These are phyloP conservation scores for Aspergillus avenaceus DNA, from an alignment of 495 filamentous ascomycete genomes.

Conservation along the genomic window DNA sequence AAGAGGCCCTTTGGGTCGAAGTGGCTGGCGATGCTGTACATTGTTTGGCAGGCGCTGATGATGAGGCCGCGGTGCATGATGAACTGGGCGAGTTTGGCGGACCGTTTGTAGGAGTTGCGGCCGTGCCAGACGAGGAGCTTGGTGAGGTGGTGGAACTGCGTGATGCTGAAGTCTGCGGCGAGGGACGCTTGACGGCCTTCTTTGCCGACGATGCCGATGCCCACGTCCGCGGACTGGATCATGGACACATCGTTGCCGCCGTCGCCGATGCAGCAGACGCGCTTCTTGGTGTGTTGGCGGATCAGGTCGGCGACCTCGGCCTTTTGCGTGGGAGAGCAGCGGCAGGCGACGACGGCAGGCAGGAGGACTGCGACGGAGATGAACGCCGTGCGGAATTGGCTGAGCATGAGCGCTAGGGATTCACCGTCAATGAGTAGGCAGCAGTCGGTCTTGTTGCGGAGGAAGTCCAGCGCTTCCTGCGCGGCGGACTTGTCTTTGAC, in stretches of 20 bases:
- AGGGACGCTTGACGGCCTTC: conserved; percentile 93
- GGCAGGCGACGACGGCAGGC: conserved; percentile 91
- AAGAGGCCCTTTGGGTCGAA: conserved; percentile 95
- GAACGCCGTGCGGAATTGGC: conserved; percentile 76
- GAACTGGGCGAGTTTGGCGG: conserved; percentile 93
- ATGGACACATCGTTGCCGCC: conserved; percentile 98
- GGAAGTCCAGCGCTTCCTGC: conserved; percentile 79
- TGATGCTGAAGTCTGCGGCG: conserved; percentile 93
- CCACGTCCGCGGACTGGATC: conserved; percentile 98
- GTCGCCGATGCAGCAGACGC: conserved; percentile 94
- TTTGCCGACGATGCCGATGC: conserved; percentile 96
- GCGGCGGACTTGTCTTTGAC: conserved; percentile 55
- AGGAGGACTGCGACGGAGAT: conserved; percentile 83
- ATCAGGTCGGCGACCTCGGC: conserved; percentile 90
- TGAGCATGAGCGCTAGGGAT: conserved; percentile 76
- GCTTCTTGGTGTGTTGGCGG: conserved; percentile 85
- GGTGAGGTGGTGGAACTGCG: conserved; percentile 92
- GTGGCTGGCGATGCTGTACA: conserved; percentile 87
- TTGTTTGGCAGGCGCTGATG: conserved; percentile 91
- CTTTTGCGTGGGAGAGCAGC: conserved; percentile 96
- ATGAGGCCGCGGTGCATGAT: conserved; percentile 97
- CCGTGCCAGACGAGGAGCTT: conserved; percentile 98
- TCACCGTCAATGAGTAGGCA: conserved; percentile 95
- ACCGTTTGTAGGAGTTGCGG: conserved; percentile 92
- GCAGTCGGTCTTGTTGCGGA: conserved; percentile 81